Conservation (phyloP, 2,329 filamentous ascomycete genomes). For the Lachnellula occidentalis region DNA sequence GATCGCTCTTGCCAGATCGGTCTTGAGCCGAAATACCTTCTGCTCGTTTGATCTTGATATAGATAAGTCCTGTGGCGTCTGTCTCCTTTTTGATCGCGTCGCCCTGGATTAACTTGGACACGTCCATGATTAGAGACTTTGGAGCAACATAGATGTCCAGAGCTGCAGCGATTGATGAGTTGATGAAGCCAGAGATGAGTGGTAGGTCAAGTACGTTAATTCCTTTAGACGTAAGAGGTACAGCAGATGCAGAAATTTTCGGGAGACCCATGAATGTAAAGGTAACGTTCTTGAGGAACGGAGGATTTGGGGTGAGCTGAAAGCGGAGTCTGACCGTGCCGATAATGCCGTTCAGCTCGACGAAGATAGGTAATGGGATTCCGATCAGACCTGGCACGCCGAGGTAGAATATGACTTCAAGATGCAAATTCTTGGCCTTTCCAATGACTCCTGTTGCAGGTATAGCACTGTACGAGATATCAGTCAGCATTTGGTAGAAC, state of each 20-base stretch:
- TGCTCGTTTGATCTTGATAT: constrained; percentile 18
- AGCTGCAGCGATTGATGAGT: constrained; percentile 17
- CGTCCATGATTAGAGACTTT: constrained; percentile 19
- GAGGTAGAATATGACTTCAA: constrained; percentile 19
- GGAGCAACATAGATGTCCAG: constrained; percentile 19
- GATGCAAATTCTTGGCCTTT: constrained; percentile 22
- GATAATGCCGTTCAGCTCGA: constrained; percentile 19
- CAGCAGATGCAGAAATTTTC: constrained; percentile 17
- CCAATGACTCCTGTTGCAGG: constrained; percentile 19
- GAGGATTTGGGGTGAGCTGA: constrained; percentile 16
- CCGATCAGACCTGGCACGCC: constrained; percentile 17
- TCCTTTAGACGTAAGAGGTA: constrained; percentile 16
- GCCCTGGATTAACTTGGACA: constrained; percentile 18
- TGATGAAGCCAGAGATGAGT: constrained; percentile 16
- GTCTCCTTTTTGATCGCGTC: constrained; percentile 19
- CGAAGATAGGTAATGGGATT: constrained; percentile 16
- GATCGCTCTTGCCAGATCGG: constrained; percentile 17
- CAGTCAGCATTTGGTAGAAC: no score
- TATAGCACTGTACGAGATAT: constrained; percentile 11
- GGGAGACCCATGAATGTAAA: constrained; percentile 21
- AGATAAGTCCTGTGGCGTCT: constrained; percentile 16
- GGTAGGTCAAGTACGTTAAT: constrained; percentile 17
- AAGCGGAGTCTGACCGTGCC: constrained; percentile 16
- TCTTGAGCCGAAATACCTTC: constrained; percentile 16
- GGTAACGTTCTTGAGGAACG: constrained; percentile 17